These are phyloP conservation scores for Keithomyces neogunnii DNA, from an alignment of 2,329 filamentous ascomycete species.

Conservation along the genomic window DNA sequence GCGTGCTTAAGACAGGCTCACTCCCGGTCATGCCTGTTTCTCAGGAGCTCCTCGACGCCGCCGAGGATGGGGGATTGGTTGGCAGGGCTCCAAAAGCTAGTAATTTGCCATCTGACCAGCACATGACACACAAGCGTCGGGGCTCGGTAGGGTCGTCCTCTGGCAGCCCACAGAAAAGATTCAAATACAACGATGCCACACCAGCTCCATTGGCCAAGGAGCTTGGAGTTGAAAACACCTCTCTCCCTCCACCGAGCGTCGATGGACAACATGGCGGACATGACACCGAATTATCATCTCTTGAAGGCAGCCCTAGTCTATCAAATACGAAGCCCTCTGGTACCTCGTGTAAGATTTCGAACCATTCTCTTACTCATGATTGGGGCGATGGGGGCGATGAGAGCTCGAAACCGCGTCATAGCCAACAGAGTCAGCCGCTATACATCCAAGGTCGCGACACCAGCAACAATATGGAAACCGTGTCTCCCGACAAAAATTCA, in stretches of 20 bases:
- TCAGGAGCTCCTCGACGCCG: constrained; percentile 29
- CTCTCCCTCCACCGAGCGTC: background rate
- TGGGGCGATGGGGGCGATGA: constrained; percentile 59
- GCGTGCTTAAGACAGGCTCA: constrained; percentile 30
- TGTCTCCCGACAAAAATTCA: background rate
- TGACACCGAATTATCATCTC: background rate
- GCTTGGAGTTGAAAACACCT: background rate
- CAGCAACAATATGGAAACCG: constrained; percentile 6
- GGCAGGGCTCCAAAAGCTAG: constrained; percentile 12
- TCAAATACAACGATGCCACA: background rate
- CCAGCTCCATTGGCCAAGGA: background rate
- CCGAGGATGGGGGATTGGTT: constrained; percentile 27
- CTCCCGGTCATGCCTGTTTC: constrained; percentile 29
- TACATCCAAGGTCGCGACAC: constrained; percentile 41
- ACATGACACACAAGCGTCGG: background rate
- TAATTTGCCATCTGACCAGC: background rate
- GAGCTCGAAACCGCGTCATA: constrained; percentile 53
- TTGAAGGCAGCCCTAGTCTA: background rate
- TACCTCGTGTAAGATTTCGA: constrained; percentile 35
- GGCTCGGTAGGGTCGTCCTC: background rate
- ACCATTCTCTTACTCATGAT: constrained; percentile 72
- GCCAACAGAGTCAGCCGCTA: constrained; percentile 45
- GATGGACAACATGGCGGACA: background rate
- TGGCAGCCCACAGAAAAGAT: constrained; percentile 1
- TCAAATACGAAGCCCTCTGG: background rate